Evolutionary conservation across 2,329 filamentous ascomycete genomes (phyloP).

Genomic region (Nectriaceae sp.): DNA sequence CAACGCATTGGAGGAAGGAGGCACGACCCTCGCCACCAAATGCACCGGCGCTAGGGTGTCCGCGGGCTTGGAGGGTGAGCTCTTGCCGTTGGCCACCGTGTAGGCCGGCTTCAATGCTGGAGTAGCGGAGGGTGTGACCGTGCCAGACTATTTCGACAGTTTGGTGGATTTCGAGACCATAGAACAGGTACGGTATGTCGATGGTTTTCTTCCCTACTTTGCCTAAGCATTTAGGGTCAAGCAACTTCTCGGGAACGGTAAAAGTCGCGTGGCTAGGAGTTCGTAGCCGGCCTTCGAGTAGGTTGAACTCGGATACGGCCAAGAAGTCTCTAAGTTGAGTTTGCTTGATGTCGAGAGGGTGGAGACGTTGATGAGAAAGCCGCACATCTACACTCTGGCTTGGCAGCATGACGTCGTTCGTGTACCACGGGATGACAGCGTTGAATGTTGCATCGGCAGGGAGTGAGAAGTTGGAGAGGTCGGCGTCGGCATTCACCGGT

Average conservation of each 20-base stretch:
- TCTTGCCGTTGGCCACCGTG: constrained; percentile 54
- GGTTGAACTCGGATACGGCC: constrained; percentile 44
- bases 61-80: constrained; percentile 40
- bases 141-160: constrained; percentile 43
- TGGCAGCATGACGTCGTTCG: constrained; percentile 50
- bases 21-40: constrained; percentile 2
- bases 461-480: constrained; percentile 30
- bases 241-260: constrained; percentile 11
- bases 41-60: background rate
- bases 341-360: constrained; percentile 40
- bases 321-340: constrained; percentile 46
- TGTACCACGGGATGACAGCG: constrained; percentile 30
- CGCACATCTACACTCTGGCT: constrained; percentile 50
- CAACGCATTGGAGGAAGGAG: constrained; percentile 30
- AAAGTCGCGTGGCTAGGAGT: constrained; percentile 36
- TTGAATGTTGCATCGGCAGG: constrained; percentile 33
- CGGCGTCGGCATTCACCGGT: constrained; percentile 30
- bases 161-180: constrained; percentile 55
- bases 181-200: constrained; percentile 42
- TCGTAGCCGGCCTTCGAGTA: constrained; percentile 42
- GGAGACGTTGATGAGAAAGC: constrained; percentile 38
- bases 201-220: constrained; percentile 1
- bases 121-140: constrained; percentile 51
- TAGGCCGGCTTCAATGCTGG: constrained; percentile 52
- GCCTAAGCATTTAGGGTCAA: background rate